Percentiles rank a stretch among this genome's conserved stretches.
phyloP scores from a whole-genome alignment of 345 rosid species.

The Hibiscus trionum region DNA sequence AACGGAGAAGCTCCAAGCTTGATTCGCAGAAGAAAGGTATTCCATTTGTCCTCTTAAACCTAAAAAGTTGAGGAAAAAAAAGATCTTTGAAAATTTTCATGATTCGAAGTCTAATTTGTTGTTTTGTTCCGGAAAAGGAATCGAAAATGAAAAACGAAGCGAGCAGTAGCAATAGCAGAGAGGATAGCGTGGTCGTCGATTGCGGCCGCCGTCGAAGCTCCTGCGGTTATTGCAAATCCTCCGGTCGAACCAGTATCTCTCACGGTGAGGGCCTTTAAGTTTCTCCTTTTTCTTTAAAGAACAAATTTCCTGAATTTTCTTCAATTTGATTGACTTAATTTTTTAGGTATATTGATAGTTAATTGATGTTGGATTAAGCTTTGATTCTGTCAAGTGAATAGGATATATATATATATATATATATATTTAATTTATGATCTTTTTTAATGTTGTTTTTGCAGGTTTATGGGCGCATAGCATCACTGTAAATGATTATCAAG shows the following conservation, averaged over 20 bases:
- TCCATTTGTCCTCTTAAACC: background rate
- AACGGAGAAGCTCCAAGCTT: background rate
- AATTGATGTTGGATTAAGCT: background rate
- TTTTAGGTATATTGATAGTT: background rate
- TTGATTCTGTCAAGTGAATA: background rate
- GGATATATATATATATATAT: background rate
- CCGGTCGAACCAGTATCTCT: conserved; percentile 40
- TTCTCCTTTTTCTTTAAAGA: background rate
- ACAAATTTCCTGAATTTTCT: background rate
- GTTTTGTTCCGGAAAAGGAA: conserved; percentile 15
- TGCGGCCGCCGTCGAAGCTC: conserved; percentile 38
- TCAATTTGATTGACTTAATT: background rate
- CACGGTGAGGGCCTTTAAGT: conserved; percentile 42
- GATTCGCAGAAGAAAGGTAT: background rate
- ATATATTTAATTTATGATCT: background rate
- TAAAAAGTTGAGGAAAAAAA: background rate
- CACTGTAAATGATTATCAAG: conserved; percentile 90
- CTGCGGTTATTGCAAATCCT: conserved; percentile 73
- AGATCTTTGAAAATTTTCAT: background rate
- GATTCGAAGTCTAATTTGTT: background rate
- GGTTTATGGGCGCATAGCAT: conserved; percentile 57
- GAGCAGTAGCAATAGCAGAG: conserved; percentile 48
- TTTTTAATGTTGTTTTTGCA: conserved; percentile 18
- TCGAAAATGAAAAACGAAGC: conserved; percentile 50
- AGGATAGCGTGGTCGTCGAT: conserved; percentile 56